Evolutionary conservation across 2,329 filamentous ascomycete genomes (phyloP).

Genomic region (Endoconidiophora polonica): DNA sequence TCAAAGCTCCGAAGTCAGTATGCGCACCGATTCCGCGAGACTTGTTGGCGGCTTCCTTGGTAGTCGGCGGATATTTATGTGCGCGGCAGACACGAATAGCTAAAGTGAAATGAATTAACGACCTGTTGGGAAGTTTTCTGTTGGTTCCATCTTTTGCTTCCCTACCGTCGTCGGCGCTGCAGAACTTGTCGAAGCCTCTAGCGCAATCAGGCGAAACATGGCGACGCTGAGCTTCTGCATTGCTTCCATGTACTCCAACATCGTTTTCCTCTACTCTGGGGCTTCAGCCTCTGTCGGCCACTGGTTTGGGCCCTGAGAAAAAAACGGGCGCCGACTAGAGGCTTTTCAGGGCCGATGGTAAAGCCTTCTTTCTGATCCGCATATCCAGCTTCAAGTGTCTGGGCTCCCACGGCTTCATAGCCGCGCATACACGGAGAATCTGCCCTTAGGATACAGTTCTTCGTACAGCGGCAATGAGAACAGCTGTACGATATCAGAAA

Average conservation of each 20-base stretch:
- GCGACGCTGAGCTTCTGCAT: background rate
- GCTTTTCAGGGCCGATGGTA: background rate
- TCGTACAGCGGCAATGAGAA: background rate
- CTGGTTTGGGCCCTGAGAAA: background rate
- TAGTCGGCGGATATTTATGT: background rate
- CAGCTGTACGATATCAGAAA: constrained; percentile 8
- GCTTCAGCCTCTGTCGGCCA: background rate
- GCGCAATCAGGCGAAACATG: constrained; percentile 2
- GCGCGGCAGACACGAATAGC: background rate
- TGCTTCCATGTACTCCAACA: background rate
- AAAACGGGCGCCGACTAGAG: background rate
- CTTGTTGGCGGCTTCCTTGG: background rate
- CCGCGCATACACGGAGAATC: background rate
- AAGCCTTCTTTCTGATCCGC: constrained; percentile 1
- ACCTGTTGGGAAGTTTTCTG: too few relatives aligned
- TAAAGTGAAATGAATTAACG: background rate
- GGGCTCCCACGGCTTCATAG: background rate
- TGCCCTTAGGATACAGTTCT: background rate
- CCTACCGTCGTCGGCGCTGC: background rate
- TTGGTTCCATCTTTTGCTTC: background rate
- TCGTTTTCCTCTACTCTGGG: background rate
- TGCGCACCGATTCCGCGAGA: constrained; percentile 15
- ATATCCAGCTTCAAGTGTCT: background rate
- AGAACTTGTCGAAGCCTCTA: background rate
- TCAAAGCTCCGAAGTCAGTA: constrained; percentile 18